Base-by-base conservation (phyloP, 2,329 filamentous ascomycete species). In the Talaromyces islandicus region DNA sequence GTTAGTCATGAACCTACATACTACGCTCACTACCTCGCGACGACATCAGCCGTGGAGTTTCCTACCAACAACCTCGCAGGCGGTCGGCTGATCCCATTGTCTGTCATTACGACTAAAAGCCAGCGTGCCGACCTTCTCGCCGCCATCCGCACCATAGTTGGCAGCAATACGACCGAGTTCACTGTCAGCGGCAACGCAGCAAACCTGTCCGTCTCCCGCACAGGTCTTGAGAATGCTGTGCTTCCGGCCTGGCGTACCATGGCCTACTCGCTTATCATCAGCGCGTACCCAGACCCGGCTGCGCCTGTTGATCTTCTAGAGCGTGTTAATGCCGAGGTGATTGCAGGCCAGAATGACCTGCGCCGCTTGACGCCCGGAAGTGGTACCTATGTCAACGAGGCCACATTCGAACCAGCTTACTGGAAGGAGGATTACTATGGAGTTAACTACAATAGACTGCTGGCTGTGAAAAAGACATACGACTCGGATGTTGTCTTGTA, bases 381-480 rank as follows among this genome's bases (percentile, higher is more conserved):
- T 17, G 65, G 65, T 35, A 51, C 51, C 21, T 66, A 66, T 56
- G 21, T 66, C 10, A 66, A 65, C 41, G 65, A 67, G 59, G 64
- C 62, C 9, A 38, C 61, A 54, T 60, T 61, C 46, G n/a, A 56
- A n/a, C 62, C 65, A 30, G 64, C 65, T 4, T 48, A 66, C 27
- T 68, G 64, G 63, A 46, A 67, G 48, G n/a, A 63, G 14, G 62
- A 62, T 9, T 68, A 62, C 54, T 68, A 57, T 29, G 66, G 66
- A 10, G 46, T 60, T 14, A 67, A 70, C 46, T 72, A 72, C 57
- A 54, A 56, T 2, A 55, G 62, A 29, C 57, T 72, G 29, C 50
- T 67, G 56, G 38, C 64, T 51, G 52, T 72, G 29, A 72, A 72
- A 66, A 57, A 66, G 10, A 61, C 63, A 21, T 71, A 67, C 60